Percentiles rank a stretch among this genome's conserved stretches.
Conservation (phyloP, 78 protist species). For the Dictyostelium intermedium region DNA sequence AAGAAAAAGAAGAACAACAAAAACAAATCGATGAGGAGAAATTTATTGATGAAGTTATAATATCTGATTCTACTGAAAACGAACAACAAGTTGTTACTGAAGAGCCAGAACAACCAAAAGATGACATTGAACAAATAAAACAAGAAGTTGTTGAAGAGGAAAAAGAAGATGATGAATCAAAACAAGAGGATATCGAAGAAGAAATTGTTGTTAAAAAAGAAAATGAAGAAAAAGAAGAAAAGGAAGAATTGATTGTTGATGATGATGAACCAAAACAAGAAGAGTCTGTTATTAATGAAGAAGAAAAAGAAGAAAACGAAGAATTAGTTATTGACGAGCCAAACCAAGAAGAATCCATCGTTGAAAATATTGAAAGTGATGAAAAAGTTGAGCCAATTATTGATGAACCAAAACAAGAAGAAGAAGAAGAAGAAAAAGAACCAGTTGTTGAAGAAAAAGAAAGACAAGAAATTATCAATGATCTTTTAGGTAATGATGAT, state of each 20-base stretch:
- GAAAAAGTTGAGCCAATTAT: not conserved
- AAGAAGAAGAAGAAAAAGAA: conserved; percentile 20
- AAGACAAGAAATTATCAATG: not conserved
- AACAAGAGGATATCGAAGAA: not conserved
- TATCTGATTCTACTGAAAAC: not conserved
- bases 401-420: not conserved
- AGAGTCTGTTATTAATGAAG: not conserved
- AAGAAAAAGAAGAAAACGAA: not conserved
- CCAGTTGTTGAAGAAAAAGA: conserved; percentile 4
- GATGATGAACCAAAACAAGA: not conserved
- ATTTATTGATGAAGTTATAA: not conserved
- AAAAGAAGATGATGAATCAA: not conserved
- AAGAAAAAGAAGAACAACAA: not conserved
- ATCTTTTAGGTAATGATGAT: not conserved
- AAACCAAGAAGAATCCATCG: not conserved
- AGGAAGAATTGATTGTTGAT: not conserved
- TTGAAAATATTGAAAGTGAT: not conserved
- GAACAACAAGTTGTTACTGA: not conserved
- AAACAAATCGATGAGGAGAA: not conserved
- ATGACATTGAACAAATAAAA: not conserved
- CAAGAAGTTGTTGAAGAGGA: not conserved
- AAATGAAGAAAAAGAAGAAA: not conserved
- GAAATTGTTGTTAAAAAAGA: not conserved
- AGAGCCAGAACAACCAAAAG: not conserved
- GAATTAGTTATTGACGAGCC: not conserved